A percentile compares a stretch with the other conserved stretches of the same genome.
Evolutionary conservation across 1,139 yeast genomes (phyloP).

Genomic region (Yamadazyma diospyri): DNA sequence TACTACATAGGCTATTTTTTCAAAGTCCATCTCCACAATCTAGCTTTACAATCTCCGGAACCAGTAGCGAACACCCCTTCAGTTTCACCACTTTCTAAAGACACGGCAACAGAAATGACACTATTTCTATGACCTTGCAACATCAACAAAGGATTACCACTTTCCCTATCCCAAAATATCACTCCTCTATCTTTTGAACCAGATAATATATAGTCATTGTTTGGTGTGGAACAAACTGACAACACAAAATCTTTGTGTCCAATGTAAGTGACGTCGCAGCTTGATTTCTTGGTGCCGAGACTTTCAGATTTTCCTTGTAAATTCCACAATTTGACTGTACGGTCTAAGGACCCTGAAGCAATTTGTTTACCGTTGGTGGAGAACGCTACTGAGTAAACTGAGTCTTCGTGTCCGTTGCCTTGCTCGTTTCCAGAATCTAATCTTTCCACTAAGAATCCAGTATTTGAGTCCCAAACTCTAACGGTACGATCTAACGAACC

Average conservation of each 20-base stretch:
- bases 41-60: slow-evolving; percentile 95
- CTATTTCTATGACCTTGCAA: slow-evolving; percentile 96
- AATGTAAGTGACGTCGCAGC: slow-evolving; percentile 87
- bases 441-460: slow-evolving; percentile 90
- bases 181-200: slow-evolving; percentile 98
- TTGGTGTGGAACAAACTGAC: slow-evolving; percentile 92
- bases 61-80: slow-evolving; percentile 93
- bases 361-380: slow-evolving; percentile 90
- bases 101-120: slow-evolving; percentile 91
- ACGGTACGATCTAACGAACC: slow-evolving; percentile 95
- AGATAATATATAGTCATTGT: slow-evolving; percentile 84
- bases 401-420: slow-evolving; percentile 94
- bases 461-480: slow-evolving; percentile 94
- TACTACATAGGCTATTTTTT: slow-evolving; percentile 8
- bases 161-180: slow-evolving; percentile 90
- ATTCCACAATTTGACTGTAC: slow-evolving; percentile 96
- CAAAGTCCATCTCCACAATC: slow-evolving; percentile 80
- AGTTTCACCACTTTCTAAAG: slow-evolving; percentile 66
- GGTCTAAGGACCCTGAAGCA: slow-evolving; percentile 91
- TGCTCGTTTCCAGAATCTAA: slow-evolving; percentile 84
- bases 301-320: slow-evolving; percentile 58
- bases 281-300: slow-evolving; percentile 44
- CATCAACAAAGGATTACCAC: slow-evolving; percentile 93
- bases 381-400: slow-evolving; percentile 93
- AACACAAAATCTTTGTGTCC: slow-evolving; percentile 97